Base-by-base conservation (phyloP, 352 stramenopile species). In the Pythium angustatum region DNA sequence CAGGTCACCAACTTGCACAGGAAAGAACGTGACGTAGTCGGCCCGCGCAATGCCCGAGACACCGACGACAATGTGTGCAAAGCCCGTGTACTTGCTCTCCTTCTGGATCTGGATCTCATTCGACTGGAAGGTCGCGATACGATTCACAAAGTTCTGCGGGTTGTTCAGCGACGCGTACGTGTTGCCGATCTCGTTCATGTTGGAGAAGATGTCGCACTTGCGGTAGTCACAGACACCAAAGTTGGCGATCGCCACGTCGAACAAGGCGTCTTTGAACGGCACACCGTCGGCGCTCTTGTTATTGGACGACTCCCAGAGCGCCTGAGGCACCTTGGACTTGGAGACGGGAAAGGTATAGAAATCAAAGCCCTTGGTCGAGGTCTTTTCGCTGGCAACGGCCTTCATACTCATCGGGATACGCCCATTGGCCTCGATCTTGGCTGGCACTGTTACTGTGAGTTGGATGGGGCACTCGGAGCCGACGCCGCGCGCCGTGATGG, bases 21-120 rank as follows among this genome's bases (percentile, higher is more conserved):
- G 81, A 64, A 93, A 93, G 59, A 87, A 93, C 12, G 82, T 90
- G 4, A 88, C 76, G 33, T 91, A 93, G 62, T 93, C 82, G 36
- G 79, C 78, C 12, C 84, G 79, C 51, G 77, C 83, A 55, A 90
- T 83, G 50, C 73, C 82, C 1, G 68, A 77, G 17, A 91, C 76
- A 64, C 83, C 88, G 43, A 91, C 61, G 33, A 87, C 78, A 33
- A 91, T 60, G 61, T 90, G 82, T 36, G 77, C 84, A 49, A 85
- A 90, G 61, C 84, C 84, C 45, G 84, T 85, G 74, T 91, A 93
- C 66, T 90, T 91, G 64, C 77, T 80, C 31, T 91, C 81, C 62
- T 91, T 90, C 17, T 76, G 69, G 60, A 93, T 78, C 34, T 86
- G 70, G 54, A 93, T 71, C 66, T 91, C 82, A 27, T 83, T 50